Base-by-base conservation (phyloP, 2,329 filamentous ascomycete species). In the Geoglossum cookeanum region DNA sequence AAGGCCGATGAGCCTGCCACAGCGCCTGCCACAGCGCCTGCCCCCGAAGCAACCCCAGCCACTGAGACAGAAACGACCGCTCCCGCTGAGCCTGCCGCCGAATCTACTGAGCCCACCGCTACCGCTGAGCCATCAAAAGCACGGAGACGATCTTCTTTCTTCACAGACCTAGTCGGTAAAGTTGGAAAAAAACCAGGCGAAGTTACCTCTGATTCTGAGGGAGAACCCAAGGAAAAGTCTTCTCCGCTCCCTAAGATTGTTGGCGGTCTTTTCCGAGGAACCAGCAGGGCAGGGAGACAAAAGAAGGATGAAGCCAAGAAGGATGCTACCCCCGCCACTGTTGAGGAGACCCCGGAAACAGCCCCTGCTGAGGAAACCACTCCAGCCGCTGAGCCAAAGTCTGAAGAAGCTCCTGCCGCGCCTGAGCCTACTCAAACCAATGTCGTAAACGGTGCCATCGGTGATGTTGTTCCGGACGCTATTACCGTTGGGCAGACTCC, bases 81-180 rank as follows among this genome's bases (percentile, higher is more conserved):
- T 17, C 54, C 56, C 33, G 55, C 55, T 22, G 60, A 54, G 4
- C 54, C 59, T 35, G 55, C 58, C 29, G 27, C 60, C 11, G 60
- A 60, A 44, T 48, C 59, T 7, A 53, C 42, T n/a, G 57, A 59
- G 4, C 58, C 60, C 37, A 51, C 58, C 30, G 59, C 58, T 33
- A 57, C 42, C 32, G 56, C 59, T n/a, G 57, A 60, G 27, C 54
- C 60, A 39, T 13, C 49, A 7, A 53, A 53, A 32, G 58, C 59
- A 15, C 61, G 62, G 58, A 42, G 53, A 52, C 61, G 57, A 54
- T 58, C 59, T 45, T 62, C 42, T 44, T 60, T 52, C 33, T 56
- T 55, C 53, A 39, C 54, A 44, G 51, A 47, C 44, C 55, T 61
- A 51, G 39, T 49, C 45, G 57, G 54, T 52, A 59, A 57, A 49